Percentiles rank a stretch among this genome's conserved stretches.
phyloP scores from a whole-genome alignment of 495 filamentous ascomycete species.

The Hamigera avellanea region DNA sequence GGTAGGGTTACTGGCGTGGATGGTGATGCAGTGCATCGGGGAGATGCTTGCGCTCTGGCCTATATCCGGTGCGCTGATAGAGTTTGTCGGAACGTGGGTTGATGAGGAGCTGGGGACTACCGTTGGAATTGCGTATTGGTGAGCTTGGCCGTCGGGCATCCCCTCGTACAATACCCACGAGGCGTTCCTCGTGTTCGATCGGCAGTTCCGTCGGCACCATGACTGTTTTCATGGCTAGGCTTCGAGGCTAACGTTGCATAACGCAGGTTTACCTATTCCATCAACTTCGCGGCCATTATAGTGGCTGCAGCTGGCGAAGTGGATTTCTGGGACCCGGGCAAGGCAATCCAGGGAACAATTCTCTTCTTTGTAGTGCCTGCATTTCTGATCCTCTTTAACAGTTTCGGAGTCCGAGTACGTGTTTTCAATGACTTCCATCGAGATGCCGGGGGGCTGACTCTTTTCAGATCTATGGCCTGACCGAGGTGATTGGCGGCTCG shows the following conservation, averaged over 20 bases:
- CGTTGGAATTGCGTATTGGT: constrained; percentile 39
- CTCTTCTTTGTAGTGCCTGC: constrained; percentile 20
- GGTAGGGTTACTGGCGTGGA: constrained; percentile 27
- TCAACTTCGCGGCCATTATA: constrained; percentile 28
- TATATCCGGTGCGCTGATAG: constrained; percentile 31
- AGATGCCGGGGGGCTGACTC: not conserved
- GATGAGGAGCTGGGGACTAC: constrained; percentile 35
- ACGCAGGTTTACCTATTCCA: constrained; percentile 33
- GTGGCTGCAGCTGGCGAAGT: constrained; percentile 25
- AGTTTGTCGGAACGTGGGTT: constrained; percentile 37
- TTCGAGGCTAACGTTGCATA: not conserved
- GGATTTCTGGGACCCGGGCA: constrained; percentile 21
- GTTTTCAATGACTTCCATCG: not conserved
- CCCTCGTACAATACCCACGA: not conserved
- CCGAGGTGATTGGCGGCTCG: constrained; percentile 26
- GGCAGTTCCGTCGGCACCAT: not conserved
- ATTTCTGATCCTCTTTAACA: constrained; percentile 21
- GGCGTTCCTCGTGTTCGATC: not conserved
- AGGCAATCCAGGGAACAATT: constrained; percentile 15
- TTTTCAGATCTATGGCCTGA: constrained; percentile 22
- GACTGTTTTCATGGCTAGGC: too few relatives aligned
- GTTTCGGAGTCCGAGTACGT: constrained; percentile 20
- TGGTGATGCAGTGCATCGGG: constrained; percentile 36
- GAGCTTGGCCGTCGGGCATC: not conserved
- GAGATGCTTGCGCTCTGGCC: constrained; percentile 41